phyloP scores from a whole-genome alignment of 495 filamentous ascomycete genomes.

The Hypoxylon crocopeplum region DNA sequence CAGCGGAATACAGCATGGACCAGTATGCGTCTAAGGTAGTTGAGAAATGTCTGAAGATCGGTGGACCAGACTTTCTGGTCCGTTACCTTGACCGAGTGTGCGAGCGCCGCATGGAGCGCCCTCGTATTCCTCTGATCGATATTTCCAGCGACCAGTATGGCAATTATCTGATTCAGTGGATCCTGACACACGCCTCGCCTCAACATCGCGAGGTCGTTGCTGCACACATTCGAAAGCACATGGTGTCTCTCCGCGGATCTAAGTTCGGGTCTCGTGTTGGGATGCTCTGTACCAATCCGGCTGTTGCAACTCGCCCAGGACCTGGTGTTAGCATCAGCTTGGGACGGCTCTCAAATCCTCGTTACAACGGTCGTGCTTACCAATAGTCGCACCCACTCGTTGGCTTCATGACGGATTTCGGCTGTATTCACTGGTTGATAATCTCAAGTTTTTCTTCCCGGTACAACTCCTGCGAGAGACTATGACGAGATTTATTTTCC shows the following conservation, averaged over 20 bases:
- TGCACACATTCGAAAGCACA: constrained; percentile 95
- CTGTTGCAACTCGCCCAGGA: constrained; percentile 81
- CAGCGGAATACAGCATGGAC: constrained; percentile 97
- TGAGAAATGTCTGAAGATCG: constrained; percentile 98
- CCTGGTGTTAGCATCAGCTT: constrained; percentile 71
- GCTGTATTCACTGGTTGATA: constrained; percentile 5
- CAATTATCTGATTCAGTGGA: constrained; percentile 97
- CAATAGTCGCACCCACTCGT: constrained; percentile 47
- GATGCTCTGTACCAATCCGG: constrained; percentile 97
- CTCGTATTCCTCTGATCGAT: constrained; percentile 96
- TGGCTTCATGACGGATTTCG: constrained; percentile 22
- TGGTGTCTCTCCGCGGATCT: constrained; percentile 97
- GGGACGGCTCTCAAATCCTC: constrained; percentile 60
- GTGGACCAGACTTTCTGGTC: constrained; percentile 85
- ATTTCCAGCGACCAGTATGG: constrained; percentile 99
- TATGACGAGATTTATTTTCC: constrained; percentile 11
- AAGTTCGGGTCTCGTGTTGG: constrained; percentile 98
- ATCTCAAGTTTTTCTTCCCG: constrained; percentile 31
- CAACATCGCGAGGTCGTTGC: constrained; percentile 94
- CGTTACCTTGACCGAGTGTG: constrained; percentile 94
- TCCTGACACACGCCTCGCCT: constrained; percentile 82
- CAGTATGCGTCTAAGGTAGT: constrained; percentile 99
- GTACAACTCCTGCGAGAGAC: constrained; percentile 19
- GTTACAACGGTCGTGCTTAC: constrained; percentile 57
- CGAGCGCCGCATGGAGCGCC: constrained; percentile 86